These are phyloP conservation scores for Blechomonas ayalai DNA, from an alignment of 208 protist species.

Conservation along the genomic window DNA sequence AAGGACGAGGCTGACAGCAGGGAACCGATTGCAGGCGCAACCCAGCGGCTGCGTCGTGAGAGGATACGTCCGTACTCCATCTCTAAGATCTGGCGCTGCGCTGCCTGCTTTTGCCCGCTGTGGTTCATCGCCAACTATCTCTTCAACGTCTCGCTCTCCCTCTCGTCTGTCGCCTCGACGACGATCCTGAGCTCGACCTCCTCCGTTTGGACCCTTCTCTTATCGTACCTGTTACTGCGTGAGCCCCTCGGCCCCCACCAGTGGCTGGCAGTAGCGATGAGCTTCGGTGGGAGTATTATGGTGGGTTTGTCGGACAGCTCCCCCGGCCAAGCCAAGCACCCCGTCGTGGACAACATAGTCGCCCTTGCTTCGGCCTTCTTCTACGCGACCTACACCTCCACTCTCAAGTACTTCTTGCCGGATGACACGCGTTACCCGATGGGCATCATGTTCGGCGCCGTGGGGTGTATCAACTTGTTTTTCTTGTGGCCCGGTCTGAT, in stretches of 20 bases:
- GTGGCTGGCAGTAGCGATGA: conserved; percentile 51
- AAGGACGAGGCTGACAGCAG: not conserved
- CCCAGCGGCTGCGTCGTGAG: conserved; percentile 26
- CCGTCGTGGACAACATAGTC: conserved; percentile 51
- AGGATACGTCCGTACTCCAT: conserved; percentile 55
- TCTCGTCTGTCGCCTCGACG: conserved; percentile 83
- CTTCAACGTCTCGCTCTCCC: conserved; percentile 86
- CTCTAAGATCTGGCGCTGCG: conserved; percentile 57
- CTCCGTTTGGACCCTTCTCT: conserved; percentile 76
- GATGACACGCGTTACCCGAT: conserved; percentile 84
- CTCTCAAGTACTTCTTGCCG: conserved; percentile 68
- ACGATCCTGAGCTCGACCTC: conserved; percentile 84
- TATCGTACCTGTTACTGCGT: conserved; percentile 67
- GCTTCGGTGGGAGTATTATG: conserved; percentile 54
- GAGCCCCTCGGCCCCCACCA: conserved; percentile 40
- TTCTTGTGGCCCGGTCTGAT: conserved; percentile 70
- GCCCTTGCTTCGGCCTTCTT: conserved; percentile 81
- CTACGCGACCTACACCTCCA: conserved; percentile 84
- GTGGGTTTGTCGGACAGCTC: conserved; percentile 54
- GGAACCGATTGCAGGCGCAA: not conserved
- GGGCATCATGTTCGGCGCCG: conserved; percentile 84
- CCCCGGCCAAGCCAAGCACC: conserved; percentile 11
- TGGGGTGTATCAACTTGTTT: conserved; percentile 73
- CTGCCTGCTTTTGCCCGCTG: conserved; percentile 74
- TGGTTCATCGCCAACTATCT: conserved; percentile 90